These are phyloP conservation scores for Termitomyces sp. DNA, from an alignment of 768 basidiomycete genomes.

Conservation along the genomic window DNA sequence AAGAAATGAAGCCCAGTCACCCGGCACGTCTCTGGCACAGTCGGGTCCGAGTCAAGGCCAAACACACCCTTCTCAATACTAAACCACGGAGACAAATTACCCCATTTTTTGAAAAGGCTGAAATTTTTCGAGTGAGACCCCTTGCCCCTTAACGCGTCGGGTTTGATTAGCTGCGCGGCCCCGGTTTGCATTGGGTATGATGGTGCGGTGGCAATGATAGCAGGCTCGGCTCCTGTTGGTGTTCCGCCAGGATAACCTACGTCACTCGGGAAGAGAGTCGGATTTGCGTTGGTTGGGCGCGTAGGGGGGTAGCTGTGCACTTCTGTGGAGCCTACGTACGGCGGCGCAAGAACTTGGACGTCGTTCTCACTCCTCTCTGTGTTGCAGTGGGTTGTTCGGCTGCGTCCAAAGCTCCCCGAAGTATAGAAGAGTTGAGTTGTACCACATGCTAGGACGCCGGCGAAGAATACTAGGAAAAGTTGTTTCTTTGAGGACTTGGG, in stretches of 20 bases:
- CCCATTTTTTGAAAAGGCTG: constrained; percentile 74
- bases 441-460: not conserved
- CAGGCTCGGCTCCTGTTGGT: constrained; percentile 83
- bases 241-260: too few species aligned
- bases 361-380: constrained; percentile 13
- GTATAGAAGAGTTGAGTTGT: not conserved
- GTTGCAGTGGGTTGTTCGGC: not conserved
- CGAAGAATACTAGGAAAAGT: not conserved
- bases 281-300: constrained; percentile 68
- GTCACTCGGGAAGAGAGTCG: constrained; percentile 68
- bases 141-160: constrained; percentile 26
- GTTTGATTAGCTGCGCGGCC: constrained; percentile 55
- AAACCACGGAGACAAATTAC: constrained; percentile 84
- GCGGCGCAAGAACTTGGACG: constrained; percentile 40
- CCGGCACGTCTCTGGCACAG: too few species aligned
- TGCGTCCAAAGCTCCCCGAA: not conserved
- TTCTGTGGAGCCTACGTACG: too few species aligned
- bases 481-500: not conserved
- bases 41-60: constrained; percentile 74
- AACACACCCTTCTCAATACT: constrained; percentile 60
- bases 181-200: constrained; percentile 72
- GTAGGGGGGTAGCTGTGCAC: constrained; percentile 67
- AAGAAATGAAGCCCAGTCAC: too few species aligned
- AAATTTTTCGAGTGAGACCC: constrained; percentile 31
- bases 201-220: constrained; percentile 66